Conservation (phyloP, 208 protist species). For the Strigomonas galati region DNA sequence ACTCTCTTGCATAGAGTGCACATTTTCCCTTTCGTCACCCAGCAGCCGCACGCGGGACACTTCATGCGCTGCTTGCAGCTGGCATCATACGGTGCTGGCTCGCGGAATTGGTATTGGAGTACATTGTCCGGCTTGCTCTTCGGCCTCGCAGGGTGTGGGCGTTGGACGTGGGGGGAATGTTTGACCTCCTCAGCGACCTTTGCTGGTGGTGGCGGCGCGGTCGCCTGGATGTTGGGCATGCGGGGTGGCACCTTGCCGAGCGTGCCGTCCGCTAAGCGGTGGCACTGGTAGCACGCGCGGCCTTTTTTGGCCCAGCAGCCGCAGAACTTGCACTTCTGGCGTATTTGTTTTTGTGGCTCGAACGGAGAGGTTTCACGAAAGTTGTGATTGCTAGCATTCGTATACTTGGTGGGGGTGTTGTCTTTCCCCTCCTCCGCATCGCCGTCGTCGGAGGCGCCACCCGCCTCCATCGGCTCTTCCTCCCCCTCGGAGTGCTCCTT, state of each 20-base stretch:
- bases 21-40: conserved; percentile 2
- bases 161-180: no score
- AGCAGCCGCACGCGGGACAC: neutral
- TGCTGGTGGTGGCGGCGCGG: no score
- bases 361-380: neutral
- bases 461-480: no score
- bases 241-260: no score
- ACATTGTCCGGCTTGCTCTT: neutral
- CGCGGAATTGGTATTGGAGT: neutral
- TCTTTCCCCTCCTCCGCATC: no score
- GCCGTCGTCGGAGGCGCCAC: no score
- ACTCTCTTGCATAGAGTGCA: neutral
- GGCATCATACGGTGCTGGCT: neutral
- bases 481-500: no score
- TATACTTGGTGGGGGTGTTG: neutral
- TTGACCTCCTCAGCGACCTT: no score
- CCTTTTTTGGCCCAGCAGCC: neutral
- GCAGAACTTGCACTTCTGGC: neutral
- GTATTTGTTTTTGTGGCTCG: neutral
- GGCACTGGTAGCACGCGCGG: neutral
- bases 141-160: no score
- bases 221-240: no score
- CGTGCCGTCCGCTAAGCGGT: neutral
- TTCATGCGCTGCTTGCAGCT: neutral
- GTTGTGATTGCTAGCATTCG: neutral